Conservation (phyloP, 495 filamentous ascomycete genomes). For the Neurospora cerealis region DNA sequence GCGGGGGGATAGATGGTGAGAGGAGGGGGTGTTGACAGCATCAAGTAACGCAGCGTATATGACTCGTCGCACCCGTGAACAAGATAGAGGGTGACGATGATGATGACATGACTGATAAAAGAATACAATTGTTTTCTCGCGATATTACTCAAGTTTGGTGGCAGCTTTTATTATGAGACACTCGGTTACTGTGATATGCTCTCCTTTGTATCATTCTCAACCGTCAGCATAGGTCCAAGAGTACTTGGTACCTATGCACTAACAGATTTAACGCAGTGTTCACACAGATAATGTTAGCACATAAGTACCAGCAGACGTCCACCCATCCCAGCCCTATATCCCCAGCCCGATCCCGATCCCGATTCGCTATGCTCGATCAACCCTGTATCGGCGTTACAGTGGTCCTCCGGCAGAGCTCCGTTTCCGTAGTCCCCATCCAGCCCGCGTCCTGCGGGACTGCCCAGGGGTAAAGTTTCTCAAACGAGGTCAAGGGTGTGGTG, state of each 20-base stretch:
- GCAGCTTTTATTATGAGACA: neutral
- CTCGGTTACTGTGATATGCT: neutral
- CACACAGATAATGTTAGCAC: neutral
- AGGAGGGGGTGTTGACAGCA: neutral
- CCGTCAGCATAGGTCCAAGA: neutral
- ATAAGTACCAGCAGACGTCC: neutral
- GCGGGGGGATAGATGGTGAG: neutral
- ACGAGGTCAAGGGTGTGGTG: neutral
- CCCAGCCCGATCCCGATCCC: neutral
- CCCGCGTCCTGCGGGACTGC: neutral
- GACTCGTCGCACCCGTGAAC: constrained; percentile 39
- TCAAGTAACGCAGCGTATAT: constrained; percentile 24
- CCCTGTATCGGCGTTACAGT: neutral
- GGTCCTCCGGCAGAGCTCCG: neutral
- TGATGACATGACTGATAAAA: neutral
- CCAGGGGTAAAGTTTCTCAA: neutral
- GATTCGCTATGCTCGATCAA: neutral
- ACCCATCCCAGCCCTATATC: neutral
- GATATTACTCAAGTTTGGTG: neutral
- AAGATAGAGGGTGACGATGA: constrained; percentile 22
- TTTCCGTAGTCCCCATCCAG: neutral
- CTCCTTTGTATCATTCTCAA: neutral
- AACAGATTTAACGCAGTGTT: neutral
- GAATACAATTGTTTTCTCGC: neutral
- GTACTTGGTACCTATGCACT: neutral